phyloP scores from a whole-genome alignment of 163 green algal genomes.

The Volvox carteri region DNA sequence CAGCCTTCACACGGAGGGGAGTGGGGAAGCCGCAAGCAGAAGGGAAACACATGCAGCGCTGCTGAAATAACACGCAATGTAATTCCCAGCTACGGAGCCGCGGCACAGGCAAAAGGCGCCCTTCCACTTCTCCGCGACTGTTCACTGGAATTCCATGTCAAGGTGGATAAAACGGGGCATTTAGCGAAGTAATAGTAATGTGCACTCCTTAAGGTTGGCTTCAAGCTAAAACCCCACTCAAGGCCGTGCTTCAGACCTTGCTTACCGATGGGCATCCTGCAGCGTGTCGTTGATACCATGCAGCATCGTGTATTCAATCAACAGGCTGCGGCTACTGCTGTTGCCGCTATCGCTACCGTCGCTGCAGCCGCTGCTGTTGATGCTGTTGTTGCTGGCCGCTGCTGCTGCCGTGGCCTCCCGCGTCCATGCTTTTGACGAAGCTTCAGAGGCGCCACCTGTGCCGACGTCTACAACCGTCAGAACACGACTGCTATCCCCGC shows the following conservation, averaged over 20 bases:
- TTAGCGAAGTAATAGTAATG: too few species aligned
- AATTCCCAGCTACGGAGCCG: too few species aligned
- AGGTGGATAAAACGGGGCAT: too few species aligned
- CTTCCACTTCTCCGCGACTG: too few species aligned
- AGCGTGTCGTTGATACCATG: slow-evolving; percentile 90
- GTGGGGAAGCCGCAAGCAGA: neutral
- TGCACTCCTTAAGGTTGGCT: too few species aligned
- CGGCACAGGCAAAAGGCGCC: too few species aligned
- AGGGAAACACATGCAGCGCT: too few species aligned
- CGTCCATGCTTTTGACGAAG: neutral
- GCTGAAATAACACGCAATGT: too few species aligned
- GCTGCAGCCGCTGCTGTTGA: neutral
- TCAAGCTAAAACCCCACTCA: too few species aligned
- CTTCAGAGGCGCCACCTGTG: neutral
- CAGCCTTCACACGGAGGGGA: slow-evolving; percentile 63
- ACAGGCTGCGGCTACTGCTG: slow-evolving; percentile 67
- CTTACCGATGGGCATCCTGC: slow-evolving; percentile 78
- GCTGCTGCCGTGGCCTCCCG: neutral
- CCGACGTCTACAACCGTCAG: too few species aligned
- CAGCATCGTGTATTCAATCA: slow-evolving; percentile 97
- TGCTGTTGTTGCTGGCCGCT: neutral
- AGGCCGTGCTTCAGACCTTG: too few species aligned
- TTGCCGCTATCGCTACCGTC: slow-evolving; percentile 20
- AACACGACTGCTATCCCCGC: neutral
- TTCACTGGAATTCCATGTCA: too few species aligned